Evolutionary conservation across 2,329 filamentous ascomycete species (phyloP).

Genomic region (Aurifilum marmelostoma): DNA sequence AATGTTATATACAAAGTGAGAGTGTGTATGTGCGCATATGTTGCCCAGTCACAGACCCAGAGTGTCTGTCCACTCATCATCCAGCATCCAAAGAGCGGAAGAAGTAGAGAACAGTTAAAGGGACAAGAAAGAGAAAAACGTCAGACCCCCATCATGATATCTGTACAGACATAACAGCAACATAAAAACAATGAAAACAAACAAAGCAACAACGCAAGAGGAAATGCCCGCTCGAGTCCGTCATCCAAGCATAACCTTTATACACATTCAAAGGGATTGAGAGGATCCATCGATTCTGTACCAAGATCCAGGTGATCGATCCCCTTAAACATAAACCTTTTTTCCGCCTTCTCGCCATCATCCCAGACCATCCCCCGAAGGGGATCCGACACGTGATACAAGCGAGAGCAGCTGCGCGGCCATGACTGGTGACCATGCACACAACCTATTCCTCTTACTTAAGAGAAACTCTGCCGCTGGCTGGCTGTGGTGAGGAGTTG

Average conservation of each 20-base stretch:
- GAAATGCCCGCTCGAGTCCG: background rate
- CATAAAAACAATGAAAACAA: background rate
- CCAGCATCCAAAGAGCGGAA: background rate
- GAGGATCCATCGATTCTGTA: background rate
- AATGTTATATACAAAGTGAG: background rate
- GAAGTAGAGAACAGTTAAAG: background rate
- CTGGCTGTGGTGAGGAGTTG: background rate
- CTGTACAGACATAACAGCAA: background rate
- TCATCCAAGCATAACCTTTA: constrained; percentile 4
- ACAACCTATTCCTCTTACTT: constrained; percentile 14
- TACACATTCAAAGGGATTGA: background rate
- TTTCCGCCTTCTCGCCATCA: no score
- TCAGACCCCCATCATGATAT: background rate
- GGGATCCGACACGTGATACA: background rate
- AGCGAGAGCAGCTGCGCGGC: background rate
- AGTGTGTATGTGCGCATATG: background rate
- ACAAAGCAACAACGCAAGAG: background rate
- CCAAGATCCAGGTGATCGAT: background rate
- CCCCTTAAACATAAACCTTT: background rate
- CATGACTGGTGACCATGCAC: background rate
- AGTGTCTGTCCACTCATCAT: background rate
- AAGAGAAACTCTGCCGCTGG: constrained; percentile 15
- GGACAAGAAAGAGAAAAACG: background rate
- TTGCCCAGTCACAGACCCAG: background rate
- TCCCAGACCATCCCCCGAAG: background rate